Conservation (phyloP, 1,284 basidiomycete species). For the Ustilago shanxiensis region DNA sequence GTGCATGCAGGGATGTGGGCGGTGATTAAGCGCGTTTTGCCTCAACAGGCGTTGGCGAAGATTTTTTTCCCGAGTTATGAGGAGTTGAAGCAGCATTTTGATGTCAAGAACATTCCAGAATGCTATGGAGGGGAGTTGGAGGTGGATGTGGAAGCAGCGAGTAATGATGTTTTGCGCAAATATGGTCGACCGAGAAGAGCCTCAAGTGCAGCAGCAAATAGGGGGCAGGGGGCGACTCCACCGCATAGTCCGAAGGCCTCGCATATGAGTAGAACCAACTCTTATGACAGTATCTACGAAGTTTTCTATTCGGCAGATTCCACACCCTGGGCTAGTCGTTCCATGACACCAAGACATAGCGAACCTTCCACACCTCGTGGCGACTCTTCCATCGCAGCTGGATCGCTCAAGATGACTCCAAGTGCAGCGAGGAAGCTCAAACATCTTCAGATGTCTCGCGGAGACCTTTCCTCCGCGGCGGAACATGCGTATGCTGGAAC, state of each 20-base stretch:
- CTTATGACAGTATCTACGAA: constrained; percentile 65
- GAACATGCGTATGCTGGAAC: constrained; percentile 22
- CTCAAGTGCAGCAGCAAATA: constrained; percentile 10
- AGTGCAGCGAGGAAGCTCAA: constrained; percentile 55
- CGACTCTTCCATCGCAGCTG: background rate
- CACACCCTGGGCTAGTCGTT: constrained; percentile 51
- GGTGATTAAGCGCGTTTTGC: constrained; percentile 80
- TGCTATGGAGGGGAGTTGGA: constrained; percentile 61
- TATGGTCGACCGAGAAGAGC: constrained; percentile 45
- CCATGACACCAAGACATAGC: constrained; percentile 52
- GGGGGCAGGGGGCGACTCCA: constrained; percentile 1
- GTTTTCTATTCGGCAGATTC: constrained; percentile 59
- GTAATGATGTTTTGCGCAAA: constrained; percentile 63
- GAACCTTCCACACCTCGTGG: constrained; percentile 45
- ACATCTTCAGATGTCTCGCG: constrained; percentile 59
- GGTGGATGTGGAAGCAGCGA: constrained; percentile 45
- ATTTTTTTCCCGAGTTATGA: constrained; percentile 79
- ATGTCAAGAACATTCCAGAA: constrained; percentile 73
- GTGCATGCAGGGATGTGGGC: constrained; percentile 82
- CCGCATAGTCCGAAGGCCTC: constrained; percentile 15
- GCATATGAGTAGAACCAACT: constrained; percentile 44
- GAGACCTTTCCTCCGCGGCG: constrained; percentile 37
- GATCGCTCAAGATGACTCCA: constrained; percentile 47
- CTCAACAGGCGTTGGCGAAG: constrained; percentile 77
- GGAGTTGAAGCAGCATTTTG: constrained; percentile 77